Base-by-base conservation (phyloP, 2,329 filamentous ascomycete species). In the Colletotrichum gloeosporioides region DNA sequence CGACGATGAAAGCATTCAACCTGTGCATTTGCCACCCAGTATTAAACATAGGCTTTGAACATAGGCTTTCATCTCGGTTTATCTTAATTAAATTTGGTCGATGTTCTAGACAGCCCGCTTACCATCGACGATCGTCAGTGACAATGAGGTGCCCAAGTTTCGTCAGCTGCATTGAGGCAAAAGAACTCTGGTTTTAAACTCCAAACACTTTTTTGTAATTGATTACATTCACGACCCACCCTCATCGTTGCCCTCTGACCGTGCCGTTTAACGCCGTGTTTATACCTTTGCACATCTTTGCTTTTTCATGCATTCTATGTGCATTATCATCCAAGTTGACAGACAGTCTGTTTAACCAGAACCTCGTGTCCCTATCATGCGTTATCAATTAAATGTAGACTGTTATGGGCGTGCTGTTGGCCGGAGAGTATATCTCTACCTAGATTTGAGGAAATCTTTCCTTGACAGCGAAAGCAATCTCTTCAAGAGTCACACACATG, bases 281-380 rank as follows among this genome's bases (percentile, higher is more conserved):
- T 2, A 2, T 44, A 1, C 18, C 18, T 9, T 12, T n/a, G 0
- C 9, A n/a, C 2, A 18, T 44, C 5, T 10, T n/a, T 44, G 18
- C 39, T 16, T 44, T 49, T 12, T 22, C 9, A 22, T 22, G 18
- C 44, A 22, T 12, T 49, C 6, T 13, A 22, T 22, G 44, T 22
- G n/a, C 3, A 22, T 13, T 22, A n/a, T 49, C 18, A n/a, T 12
- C n/a, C 13, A 8, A 2, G 10, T 22, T 53, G 44, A 4, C 7
- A 22, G 18, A 3, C n/a, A 22, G 8, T 22, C n/a, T 53, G 18
- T 53, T 22, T 53, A 53, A 9, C n/a, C 12, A 4, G n/a, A 53
- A 22, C 6, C 16, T 4, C 44, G 44, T 10, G n/a, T 10, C n/a
- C 12, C 10, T 18, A 22, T 25, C 44, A 0, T 22, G n/a, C n/a